phyloP scores from a whole-genome alignment of 768 basidiomycete genomes.

The Kwoniella sp. region DNA sequence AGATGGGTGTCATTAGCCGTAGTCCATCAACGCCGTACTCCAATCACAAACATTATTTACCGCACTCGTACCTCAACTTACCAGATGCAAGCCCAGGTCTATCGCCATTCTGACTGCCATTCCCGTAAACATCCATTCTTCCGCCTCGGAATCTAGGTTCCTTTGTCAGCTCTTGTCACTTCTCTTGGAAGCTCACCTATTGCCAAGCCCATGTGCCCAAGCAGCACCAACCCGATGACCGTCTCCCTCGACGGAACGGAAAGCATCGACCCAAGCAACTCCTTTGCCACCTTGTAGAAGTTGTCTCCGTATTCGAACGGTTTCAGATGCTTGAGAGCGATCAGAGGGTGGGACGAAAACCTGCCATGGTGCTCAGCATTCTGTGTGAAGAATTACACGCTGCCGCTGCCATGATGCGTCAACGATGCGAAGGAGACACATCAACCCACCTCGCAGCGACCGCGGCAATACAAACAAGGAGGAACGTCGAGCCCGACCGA shows the following conservation, averaged over 20 bases:
- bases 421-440: background rate
- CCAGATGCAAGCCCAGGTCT: constrained; percentile 43
- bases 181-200: constrained; percentile 30
- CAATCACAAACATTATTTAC: no score
- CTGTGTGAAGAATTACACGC: no score
- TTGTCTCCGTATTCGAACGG: constrained; percentile 34
- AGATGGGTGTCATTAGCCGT: no score
- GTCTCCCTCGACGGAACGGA: constrained; percentile 36
- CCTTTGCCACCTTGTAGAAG: constrained; percentile 38
- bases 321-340: constrained; percentile 23
- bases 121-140: constrained; percentile 38
- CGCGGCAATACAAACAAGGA: constrained; percentile 35
- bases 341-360: constrained; percentile 37
- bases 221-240: constrained; percentile 28
- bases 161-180: background rate
- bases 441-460: constrained; percentile 35
- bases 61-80: no score
- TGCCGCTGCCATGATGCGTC: no score
- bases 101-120: constrained; percentile 41
- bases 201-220: constrained; percentile 30
- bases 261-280: constrained; percentile 37
- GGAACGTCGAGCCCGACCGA: constrained; percentile 30
- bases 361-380: constrained; percentile 15
- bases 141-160: constrained; percentile 35
- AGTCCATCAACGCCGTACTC: no score